A percentile compares a stretch with the other conserved stretches of the same genome.
These are phyloP conservation scores for Neofusicoccum parvum DNA, from an alignment of 2,329 filamentous ascomycete genomes.

Conservation along the genomic window DNA sequence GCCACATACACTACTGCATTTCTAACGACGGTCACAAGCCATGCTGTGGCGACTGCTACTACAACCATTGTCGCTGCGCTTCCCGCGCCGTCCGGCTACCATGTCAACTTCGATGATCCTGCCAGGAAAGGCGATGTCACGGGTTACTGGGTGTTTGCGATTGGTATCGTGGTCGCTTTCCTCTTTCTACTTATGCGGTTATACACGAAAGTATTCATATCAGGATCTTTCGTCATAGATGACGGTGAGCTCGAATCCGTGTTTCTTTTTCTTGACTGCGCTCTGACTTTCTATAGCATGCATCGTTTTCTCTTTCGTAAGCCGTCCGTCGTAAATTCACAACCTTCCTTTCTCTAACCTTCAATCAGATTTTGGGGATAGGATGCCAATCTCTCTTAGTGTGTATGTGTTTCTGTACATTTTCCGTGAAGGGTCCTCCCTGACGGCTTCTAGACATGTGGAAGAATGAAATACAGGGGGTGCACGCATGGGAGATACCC, in stretches of 20 bases:
- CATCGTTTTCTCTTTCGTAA: slow-evolving; percentile 4
- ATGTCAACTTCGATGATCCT: slow-evolving; percentile 34
- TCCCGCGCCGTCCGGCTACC: slow-evolving; percentile 31
- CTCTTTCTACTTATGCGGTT: slow-evolving; percentile 31
- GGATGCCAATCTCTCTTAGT: background rate
- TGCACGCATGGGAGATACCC: slow-evolving; percentile 30
- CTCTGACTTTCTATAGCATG: background rate
- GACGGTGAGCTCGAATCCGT: slow-evolving; percentile 28
- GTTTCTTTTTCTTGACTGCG: too few species aligned
- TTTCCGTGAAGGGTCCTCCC: too few species aligned
- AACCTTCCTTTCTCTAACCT: background rate
- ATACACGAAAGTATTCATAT: slow-evolving; percentile 31
- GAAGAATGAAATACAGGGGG: slow-evolving; percentile 24
- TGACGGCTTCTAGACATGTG: slow-evolving; percentile 1
- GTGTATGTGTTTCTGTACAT: background rate
- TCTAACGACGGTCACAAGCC: background rate
- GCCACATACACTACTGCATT: slow-evolving; percentile 7
- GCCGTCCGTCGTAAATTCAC: background rate
- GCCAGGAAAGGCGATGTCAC: slow-evolving; percentile 24
- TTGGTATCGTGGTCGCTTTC: slow-evolving; percentile 28
- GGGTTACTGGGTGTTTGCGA: slow-evolving; percentile 28
- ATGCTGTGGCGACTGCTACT: background rate
- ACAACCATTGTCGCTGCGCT: slow-evolving; percentile 16
- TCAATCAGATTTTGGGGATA: background rate
- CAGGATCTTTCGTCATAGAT: slow-evolving; percentile 30